Evolutionary conservation across 305 asterid genomes (phyloP), one percentile per base, ranked within the genome.

Genomic region (Fraxinus sp.): DNA sequence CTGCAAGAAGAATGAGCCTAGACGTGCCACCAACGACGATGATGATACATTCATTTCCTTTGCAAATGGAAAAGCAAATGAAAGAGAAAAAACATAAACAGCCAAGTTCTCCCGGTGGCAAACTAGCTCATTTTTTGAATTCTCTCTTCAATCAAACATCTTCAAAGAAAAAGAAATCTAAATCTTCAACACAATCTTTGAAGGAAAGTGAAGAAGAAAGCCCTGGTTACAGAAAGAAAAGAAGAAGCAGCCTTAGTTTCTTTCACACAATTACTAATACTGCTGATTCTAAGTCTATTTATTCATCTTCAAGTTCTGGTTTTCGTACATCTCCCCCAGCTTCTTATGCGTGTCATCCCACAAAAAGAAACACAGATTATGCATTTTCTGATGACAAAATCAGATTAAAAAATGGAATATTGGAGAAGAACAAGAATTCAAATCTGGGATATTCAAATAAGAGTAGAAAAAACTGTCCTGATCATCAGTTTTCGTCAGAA

Each of bases 171-270:
- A 88, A 88, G 87, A 90, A 90, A 79, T 14, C 88, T 5, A 85
- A 81, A 36, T 79, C 85, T 13, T 41, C 85, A 1, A 62, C 85
- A 2, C 77, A 79, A 13, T 84, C 90, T 5, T 32, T 74, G 13
- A 88, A 84, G 73, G 87, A 87, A 41, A 85, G 74, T 64, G 86
- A 85, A 24, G 91, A 86, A 68, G 83, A 88, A 35, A 88, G 7
- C 22, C 13, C 79, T 22, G 22, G 20, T 41, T 46, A 30, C 2
- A 46, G 59, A 36, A 76, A 62, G 37, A 76, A 52, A 24, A 76
- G 93, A 78, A 88, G 97, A 62, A 94, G 94, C 84, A 93, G 98
- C 87, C 88, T 93, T 32, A 91, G 98, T 81, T 89, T 90, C 80
- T 89, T 90, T 41, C 74, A 84, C 24, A 84, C 85, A 83, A 76